These are phyloP conservation scores for Xerocomellus chrysenteron DNA, from an alignment of 768 basidiomycete genomes.

Conservation along the genomic window DNA sequence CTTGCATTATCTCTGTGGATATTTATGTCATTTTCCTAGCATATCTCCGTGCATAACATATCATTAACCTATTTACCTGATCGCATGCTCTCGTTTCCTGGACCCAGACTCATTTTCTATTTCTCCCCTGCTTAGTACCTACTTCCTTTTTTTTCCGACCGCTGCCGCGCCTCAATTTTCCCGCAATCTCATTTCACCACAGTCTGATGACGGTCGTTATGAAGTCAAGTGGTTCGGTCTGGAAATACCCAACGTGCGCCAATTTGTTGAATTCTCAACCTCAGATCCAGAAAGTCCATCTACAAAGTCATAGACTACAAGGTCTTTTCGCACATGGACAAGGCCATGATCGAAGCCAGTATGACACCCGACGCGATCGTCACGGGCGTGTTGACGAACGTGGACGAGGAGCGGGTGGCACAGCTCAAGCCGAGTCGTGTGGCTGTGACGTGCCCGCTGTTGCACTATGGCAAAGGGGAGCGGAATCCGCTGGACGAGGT, in stretches of 20 bases:
- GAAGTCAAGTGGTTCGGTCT: no score
- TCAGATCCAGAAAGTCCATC: no score
- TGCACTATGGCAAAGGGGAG: slow-evolving; percentile 79
- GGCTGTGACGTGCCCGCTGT: slow-evolving; percentile 58
- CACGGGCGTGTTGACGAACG: slow-evolving; percentile 24
- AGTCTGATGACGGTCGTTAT: no score
- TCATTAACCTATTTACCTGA: slow-evolving; percentile 23
- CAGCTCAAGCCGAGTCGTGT: slow-evolving; percentile 49
- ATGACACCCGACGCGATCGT: slow-evolving; percentile 47
- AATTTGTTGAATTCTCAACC: no score
- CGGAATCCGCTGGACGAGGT: slow-evolving; percentile 67
- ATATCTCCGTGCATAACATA: slow-evolving; percentile 29
- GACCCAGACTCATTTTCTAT: background rate
- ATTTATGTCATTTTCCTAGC: slow-evolving; percentile 23
- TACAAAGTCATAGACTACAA: slow-evolving; percentile 72
- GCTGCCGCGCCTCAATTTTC: no score
- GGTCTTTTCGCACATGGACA: slow-evolving; percentile 38
- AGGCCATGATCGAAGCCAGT: slow-evolving; percentile 20
- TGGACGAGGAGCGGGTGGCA: slow-evolving; percentile 30
- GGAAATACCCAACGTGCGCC: no score
- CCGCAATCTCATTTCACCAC: no score
- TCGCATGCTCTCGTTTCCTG: background rate
- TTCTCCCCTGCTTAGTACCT: no score
- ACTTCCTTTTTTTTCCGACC: no score
- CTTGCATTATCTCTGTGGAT: slow-evolving; percentile 34